Base-by-base conservation (phyloP, 2,329 filamentous ascomycete species). In the Hypoxylon sp. region DNA sequence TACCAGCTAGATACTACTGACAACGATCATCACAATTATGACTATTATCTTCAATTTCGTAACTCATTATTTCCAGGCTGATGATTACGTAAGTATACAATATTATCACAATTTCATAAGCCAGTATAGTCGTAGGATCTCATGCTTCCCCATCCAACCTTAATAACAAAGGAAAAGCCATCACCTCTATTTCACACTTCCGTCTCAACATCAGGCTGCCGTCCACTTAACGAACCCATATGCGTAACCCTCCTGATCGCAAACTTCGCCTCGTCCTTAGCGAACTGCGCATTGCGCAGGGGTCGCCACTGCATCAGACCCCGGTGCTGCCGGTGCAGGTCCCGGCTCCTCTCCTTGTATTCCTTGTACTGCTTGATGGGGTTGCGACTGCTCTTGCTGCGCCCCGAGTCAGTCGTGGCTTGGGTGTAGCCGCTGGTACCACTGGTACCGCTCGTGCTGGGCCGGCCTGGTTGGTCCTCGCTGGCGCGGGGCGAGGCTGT, bases 231-330 rank as follows among this genome's bases (percentile, higher is more conserved):
- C 35, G 90, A 91, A 9, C 96, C 86, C 77, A 93, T 90, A 75
- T 92, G 91, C 79, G 91, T 92, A 61, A 97, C 81, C 78, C 92
- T 93, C 48, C 90, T 85, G 4, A 94, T 80, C 0, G 92, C 93
- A 81, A 91, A 94, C 75, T 92, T 91, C 0, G 92, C 89, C 83
- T 98, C 93, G 75, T 98, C 87, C 81, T 96, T 97, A 47, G 91
- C 94, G 79, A 98, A 98, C 72, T 90, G 89, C 22, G 89, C 84
- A 77, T 97, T 97, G 44, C 95, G 86, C 78, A 94, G 92, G 0
- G 95, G 94, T 76, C 90, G 92, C 94, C 94, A 98, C 80, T 98
- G 95, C 93, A 98, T 97, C 77, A 97, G 76, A 0, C 95, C 95
- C 10, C 94, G 87, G 74, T 98, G 94, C 81, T 94, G 94, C 0